phyloP scores from a whole-genome alignment of 1,139 yeast species.

The Citeromyces hawaiiensis region DNA sequence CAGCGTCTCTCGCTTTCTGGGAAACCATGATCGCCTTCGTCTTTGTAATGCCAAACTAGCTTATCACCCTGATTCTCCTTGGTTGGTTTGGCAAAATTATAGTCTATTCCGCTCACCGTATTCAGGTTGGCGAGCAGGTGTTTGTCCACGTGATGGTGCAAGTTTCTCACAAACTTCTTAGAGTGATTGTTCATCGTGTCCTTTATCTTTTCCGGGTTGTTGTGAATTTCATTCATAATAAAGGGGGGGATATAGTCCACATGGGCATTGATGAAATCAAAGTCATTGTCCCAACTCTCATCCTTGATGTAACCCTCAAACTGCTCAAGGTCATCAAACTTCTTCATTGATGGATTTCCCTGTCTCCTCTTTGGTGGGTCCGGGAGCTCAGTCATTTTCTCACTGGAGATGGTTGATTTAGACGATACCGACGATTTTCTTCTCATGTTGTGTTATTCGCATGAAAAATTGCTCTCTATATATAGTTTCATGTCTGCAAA shows the following conservation, averaged over 20 bases:
- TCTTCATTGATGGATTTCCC: constrained; percentile 8
- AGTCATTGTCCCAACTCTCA: constrained; percentile 68
- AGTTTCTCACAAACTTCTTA: constrained; percentile 58
- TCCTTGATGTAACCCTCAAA: constrained; percentile 53
- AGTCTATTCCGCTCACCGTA: constrained; percentile 36
- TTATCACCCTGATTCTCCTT: constrained; percentile 9
- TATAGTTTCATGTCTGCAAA: neutral
- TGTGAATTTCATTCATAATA: constrained; percentile 50
- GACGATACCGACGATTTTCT: neutral
- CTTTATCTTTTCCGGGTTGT: constrained; percentile 60
- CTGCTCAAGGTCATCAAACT: constrained; percentile 10
- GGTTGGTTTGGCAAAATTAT: constrained; percentile 13
- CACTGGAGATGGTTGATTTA: neutral
- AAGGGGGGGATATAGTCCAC: constrained; percentile 63
- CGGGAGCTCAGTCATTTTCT: constrained; percentile 1
- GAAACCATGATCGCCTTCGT: constrained; percentile 40
- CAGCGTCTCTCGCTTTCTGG: constrained; percentile 37
- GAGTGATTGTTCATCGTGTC: constrained; percentile 63
- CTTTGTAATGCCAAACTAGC: constrained; percentile 34
- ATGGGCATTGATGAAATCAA: constrained; percentile 55
- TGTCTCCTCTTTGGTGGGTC: constrained; percentile 1
- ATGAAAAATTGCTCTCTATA: neutral
- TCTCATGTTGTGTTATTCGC: neutral
- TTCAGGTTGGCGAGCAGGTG: constrained; percentile 58
- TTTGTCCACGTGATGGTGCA: constrained; percentile 63